Base-by-base conservation (phyloP, 2,329 filamentous ascomycete genomes). In the Beauveria sp. region DNA sequence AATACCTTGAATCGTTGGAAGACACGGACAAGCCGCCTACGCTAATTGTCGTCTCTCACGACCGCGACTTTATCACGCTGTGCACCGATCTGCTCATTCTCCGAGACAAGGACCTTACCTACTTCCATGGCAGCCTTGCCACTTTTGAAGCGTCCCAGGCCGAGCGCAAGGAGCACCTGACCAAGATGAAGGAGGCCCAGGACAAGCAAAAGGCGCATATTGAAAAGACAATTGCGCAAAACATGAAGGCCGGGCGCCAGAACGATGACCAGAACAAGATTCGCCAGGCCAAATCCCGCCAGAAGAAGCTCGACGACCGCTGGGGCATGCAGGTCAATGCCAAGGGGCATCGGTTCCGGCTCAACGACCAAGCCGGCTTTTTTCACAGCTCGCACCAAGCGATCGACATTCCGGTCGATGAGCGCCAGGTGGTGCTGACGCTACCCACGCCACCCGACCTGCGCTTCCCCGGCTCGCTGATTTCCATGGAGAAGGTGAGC, bases 261-360 rank as follows among this genome's bases (percentile, higher is more conserved):
- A 88, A 87, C 28, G 89, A 91, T 34, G 91, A 96, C 68, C 88
- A 92, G 66, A 93, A 93, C 70, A 92, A 92, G 70, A 79, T 96
- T 3, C 85, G 89, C n/a, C 89, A 92, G 76, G 91, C 90, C 4
- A 92, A 92, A 64, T 90, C 87, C 5, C 81, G 90, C 1, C 89
- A 92, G 75, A 93, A 92, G 77, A 92, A 91, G 70, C 80, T 96
- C 1, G 90, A 96, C 61, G 87, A 94, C 60, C 80, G 90, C 6
- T 89, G 86, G 84, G 91, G 91, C 0, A 72, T 96, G 67, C 82
- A 92, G 68, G 87, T 91, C 46, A 88, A 78, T 64, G 83, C 85
- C 7, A 87, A 81, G 56, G 91, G 91, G 1, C 84, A 84, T 5
- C 79, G 89, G 2, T 96, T 96, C 79, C 93, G 93, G 73, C 79